Base-by-base conservation (phyloP, 1,284 basidiomycete genomes). In the Marasmius sp. region DNA sequence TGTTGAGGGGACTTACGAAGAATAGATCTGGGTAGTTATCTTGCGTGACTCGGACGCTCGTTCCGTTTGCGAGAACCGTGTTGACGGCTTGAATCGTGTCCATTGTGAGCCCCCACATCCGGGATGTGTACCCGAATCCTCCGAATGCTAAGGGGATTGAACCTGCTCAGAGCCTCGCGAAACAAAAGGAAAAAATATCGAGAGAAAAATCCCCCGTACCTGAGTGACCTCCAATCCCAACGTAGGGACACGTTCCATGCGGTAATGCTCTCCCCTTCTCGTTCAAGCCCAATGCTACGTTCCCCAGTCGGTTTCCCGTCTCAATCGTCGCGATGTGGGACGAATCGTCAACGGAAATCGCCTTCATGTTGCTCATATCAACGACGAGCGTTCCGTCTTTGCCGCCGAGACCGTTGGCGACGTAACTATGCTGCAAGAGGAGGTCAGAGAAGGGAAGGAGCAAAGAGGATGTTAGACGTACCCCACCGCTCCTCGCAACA, bases 171-270 rank as follows among this genome's bases (percentile, higher is more conserved):
- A 34, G n/a, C 45, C 36, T 22, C 6, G 8, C 12, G 10, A 16
- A 14, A 18, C 34, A 11, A 11, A 33, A 3, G 16, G 34, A 16
- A 14, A 48, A 33, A 48, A 33, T 33, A 38, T 12, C 1, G 33
- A 12, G 9, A 20, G 38, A 14, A 18, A n/a, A n/a, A n/a, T n/a
- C n/a, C 7, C 49, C 4, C 41, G 14, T 41, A 14, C 45, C 34
- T 7, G 52, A 33, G 34, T 54, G 52, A 4, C 52, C 22, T 7
- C 20, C 36, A 20, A 66, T 55, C 47, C 70, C 60, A 8, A 71
- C 72, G 60, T 71, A 70, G 4, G 73, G 69, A 61, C 73, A 60
- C 64, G 69, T 69, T 20, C 73, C 73, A 52, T 74, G 72, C 9
- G 72, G 69, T 20, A 75, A 37, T 2, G 72, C 73, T 16, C 71